phyloP scores from a whole-genome alignment of 2,329 filamentous ascomycete species.

The Rhexocercosporidium sp. region DNA sequence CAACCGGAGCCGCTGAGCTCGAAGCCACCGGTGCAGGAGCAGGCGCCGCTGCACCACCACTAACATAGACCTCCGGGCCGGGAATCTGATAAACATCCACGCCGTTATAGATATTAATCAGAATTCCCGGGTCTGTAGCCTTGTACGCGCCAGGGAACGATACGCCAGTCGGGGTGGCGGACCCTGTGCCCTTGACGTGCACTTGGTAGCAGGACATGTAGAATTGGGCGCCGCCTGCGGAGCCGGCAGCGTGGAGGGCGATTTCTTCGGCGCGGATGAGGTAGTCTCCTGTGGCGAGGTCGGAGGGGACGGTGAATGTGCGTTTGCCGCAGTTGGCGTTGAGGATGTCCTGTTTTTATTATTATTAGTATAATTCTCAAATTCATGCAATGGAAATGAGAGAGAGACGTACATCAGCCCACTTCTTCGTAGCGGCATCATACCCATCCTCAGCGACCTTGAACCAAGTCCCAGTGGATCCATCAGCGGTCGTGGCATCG shows the following conservation, averaged over 20 bases:
- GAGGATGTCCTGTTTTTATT: slow-evolving; percentile 29
- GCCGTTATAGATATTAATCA: slow-evolving; percentile 49
- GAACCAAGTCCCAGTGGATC: slow-evolving; percentile 54
- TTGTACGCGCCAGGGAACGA: slow-evolving; percentile 55
- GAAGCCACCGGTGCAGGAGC: background rate
- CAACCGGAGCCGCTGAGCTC: background rate
- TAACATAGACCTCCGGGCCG: slow-evolving; percentile 3
- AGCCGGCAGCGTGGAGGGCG: slow-evolving; percentile 56
- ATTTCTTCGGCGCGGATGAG: slow-evolving; percentile 60
- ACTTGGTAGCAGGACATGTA: slow-evolving; percentile 51
- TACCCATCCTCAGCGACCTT: slow-evolving; percentile 49
- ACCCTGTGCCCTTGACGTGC: slow-evolving; percentile 50
- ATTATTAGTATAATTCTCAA: background rate
- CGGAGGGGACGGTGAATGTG: slow-evolving; percentile 55
- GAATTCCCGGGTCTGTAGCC: slow-evolving; percentile 52
- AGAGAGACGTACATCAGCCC: slow-evolving; percentile 29
- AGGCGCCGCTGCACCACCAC: background rate
- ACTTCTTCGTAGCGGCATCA: slow-evolving; percentile 25
- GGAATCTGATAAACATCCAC: slow-evolving; percentile 4
- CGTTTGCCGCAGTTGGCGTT: slow-evolving; percentile 50
- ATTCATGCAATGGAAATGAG: too few species aligned
- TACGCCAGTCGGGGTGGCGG: slow-evolving; percentile 46
- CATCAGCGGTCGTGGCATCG: slow-evolving; percentile 50
- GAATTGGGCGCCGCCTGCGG: slow-evolving; percentile 46
- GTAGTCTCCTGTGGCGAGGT: slow-evolving; percentile 59